These are phyloP conservation scores for Sicyos edulis DNA, from an alignment of 306 rosid genomes.

Conservation along the genomic window DNA sequence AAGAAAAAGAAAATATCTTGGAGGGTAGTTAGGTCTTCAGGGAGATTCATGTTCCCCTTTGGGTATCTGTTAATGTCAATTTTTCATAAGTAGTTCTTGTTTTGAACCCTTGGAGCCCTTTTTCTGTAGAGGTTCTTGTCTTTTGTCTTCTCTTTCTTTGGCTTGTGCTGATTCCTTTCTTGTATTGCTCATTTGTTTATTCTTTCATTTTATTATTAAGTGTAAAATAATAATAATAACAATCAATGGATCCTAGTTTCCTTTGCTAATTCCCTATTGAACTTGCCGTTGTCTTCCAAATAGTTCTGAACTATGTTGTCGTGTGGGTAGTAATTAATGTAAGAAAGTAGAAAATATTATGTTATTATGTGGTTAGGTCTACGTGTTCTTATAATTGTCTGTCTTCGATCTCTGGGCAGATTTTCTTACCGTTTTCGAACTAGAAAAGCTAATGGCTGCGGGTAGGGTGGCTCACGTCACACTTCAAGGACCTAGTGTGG, in stretches of 20 bases:
- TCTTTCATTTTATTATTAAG: background rate
- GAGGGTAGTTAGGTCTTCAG: background rate
- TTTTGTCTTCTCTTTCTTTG: background rate
- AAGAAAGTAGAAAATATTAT: constrained; percentile 3
- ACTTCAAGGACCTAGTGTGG: constrained; percentile 89
- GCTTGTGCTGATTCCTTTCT: background rate
- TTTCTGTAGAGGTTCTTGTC: background rate
- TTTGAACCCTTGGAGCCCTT: background rate
- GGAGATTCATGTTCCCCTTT: background rate
- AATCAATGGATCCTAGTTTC: background rate
- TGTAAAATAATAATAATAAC: background rate
- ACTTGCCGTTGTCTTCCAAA: background rate
- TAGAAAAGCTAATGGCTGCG: constrained; percentile 44
- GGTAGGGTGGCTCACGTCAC: constrained; percentile 85
- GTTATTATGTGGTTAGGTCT: constrained; percentile 1
- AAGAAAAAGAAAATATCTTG: background rate
- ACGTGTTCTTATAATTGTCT: background rate
- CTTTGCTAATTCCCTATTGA: background rate
- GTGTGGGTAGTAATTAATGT: background rate
- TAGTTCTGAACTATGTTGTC: background rate
- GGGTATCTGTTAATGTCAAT: background rate
- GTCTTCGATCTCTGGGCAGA: background rate
- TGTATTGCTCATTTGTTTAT: background rate
- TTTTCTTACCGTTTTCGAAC: constrained; percentile 20
- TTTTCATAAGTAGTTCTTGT: background rate